Conservation (phyloP, 179 eudicot species). For the Dionaea muscipula region DNA sequence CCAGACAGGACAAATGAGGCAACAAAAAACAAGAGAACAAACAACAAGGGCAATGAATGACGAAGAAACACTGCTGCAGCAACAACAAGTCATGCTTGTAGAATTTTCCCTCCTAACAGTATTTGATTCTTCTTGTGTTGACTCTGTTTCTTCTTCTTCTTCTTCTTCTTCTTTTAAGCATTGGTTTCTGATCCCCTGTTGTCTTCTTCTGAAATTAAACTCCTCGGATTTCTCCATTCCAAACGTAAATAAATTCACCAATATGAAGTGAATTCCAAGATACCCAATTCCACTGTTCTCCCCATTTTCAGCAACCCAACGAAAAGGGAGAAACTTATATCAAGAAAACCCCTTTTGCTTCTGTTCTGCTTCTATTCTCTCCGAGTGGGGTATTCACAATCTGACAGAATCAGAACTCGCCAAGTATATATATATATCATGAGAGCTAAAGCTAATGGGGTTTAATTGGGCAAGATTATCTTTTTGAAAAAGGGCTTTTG, state of each 20-base stretch:
- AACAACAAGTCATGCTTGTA: background rate
- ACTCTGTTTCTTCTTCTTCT: too few relatives aligned
- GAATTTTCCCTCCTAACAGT: conserved; percentile 9
- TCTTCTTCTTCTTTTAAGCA: conserved; percentile 16
- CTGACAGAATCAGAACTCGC: conserved; percentile 1
- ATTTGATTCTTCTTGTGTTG: conserved; percentile 4
- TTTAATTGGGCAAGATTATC: too few relatives aligned
- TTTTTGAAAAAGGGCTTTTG: background rate
- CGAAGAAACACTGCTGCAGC: conserved; percentile 13
- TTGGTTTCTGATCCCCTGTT: conserved; percentile 13
- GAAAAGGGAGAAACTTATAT: too few relatives aligned
- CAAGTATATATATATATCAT: background rate
- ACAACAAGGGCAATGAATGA: conserved; percentile 19
- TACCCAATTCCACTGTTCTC: conserved; percentile 1
- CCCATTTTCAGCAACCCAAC: background rate
- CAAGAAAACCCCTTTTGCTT: background rate
- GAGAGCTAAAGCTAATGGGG: background rate
- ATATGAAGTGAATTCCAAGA: background rate
- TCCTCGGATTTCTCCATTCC: background rate
- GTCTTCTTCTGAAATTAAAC: conserved; percentile 5
- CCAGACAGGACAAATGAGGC: conserved; percentile 18
- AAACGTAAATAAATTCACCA: background rate
- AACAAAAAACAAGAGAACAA: conserved; percentile 16
- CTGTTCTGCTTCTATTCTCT: conserved; percentile 1
- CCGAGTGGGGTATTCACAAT: background rate